Evolutionary conservation across 495 filamentous ascomycete genomes (phyloP).

Genomic region (Pyrenopolyporus hunteri): DNA sequence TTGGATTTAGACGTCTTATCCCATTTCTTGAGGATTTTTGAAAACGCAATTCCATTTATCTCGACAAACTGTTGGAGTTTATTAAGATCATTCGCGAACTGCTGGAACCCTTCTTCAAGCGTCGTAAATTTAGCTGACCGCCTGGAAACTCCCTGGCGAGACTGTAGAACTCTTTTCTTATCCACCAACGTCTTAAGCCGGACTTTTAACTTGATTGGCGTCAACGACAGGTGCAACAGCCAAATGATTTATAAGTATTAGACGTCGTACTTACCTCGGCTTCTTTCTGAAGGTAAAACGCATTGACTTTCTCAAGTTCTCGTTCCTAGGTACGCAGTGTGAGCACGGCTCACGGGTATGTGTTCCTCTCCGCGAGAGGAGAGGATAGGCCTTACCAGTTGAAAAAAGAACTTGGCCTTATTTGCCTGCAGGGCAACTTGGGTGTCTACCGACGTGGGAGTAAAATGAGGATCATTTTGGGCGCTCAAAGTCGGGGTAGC

Average conservation of each 20-base stretch:
- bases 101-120: slow-evolving; percentile 93
- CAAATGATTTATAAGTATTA: neutral
- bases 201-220: slow-evolving; percentile 75
- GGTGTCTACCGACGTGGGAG: slow-evolving; percentile 63
- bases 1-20: slow-evolving; percentile 99
- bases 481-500: slow-evolving; percentile 82
- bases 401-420: slow-evolving; percentile 98
- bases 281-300: slow-evolving; percentile 97
- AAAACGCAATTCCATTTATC: slow-evolving; percentile 95
- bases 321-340: slow-evolving; percentile 68
- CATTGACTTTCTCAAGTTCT: slow-evolving; percentile 97
- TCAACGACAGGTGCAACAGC: slow-evolving; percentile 7
- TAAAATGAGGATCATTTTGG: slow-evolving; percentile 66
- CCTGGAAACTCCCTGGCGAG: slow-evolving; percentile 77
- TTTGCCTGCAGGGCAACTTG: slow-evolving; percentile 94
- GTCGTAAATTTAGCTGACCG: slow-evolving; percentile 89
- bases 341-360: slow-evolving; percentile 4
- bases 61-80: slow-evolving; percentile 99
- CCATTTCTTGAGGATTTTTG: slow-evolving; percentile 99
- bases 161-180: slow-evolving; percentile 88
- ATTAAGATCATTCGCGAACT: slow-evolving; percentile 94
- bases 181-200: slow-evolving; percentile 89
- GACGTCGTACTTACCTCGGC: slow-evolving; percentile 72
- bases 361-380: neutral
- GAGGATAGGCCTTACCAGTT: slow-evolving; percentile 70